phyloP scores from a whole-genome alignment of 2,329 filamentous ascomycete species.

The Ilyonectria sp. region DNA sequence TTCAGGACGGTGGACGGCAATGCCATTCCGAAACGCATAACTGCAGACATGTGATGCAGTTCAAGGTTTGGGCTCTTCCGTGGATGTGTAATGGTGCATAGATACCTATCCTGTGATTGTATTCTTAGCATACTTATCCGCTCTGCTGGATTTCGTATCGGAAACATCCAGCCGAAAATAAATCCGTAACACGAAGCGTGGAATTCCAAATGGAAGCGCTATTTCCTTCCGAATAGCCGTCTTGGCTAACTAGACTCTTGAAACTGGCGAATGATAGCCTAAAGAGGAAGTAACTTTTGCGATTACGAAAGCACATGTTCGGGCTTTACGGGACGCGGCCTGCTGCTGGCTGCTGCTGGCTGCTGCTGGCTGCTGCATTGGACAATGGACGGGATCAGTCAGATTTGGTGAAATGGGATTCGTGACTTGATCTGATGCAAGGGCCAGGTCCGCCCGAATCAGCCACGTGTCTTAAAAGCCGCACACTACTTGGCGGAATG shows the following conservation, averaged over 20 bases:
- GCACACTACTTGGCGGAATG: slow-evolving; percentile 18
- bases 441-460: slow-evolving; percentile 15
- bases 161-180: no score
- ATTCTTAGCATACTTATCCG: no score
- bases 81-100: no score
- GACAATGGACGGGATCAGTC: not conserved
- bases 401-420: not conserved
- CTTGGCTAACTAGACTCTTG: not conserved
- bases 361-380: not conserved
- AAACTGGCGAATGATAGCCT: not conserved
- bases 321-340: not conserved
- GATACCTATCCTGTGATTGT: no score
- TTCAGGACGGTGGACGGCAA: no score
- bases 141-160: no score
- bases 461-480: slow-evolving; percentile 21
- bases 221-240: not conserved
- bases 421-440: slow-evolving; percentile 13
- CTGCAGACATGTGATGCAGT: no score
- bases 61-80: no score
- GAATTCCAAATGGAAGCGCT: no score
- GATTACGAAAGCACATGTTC: slow-evolving; percentile 1
- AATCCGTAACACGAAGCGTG: no score
- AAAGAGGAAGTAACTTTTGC: not conserved
- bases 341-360: not conserved
- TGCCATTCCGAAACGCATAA: no score